These are phyloP conservation scores for Penicillium malachiteum DNA, from an alignment of 495 filamentous ascomycete species.

Conservation along the genomic window DNA sequence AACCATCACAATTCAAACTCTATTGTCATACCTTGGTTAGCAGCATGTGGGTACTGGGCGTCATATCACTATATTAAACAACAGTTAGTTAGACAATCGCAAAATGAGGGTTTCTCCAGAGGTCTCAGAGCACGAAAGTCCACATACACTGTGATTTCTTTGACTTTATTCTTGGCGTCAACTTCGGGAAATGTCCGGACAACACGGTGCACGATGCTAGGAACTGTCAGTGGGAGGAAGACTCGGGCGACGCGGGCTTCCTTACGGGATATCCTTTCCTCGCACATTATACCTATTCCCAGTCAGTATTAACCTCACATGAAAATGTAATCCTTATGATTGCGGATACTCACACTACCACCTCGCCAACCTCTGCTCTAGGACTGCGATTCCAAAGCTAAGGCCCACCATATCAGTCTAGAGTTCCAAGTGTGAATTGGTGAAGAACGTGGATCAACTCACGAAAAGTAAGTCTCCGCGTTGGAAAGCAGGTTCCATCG, in stretches of 20 bases:
- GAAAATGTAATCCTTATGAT: neutral
- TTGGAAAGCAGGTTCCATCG: conserved; percentile 97
- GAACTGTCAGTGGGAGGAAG: neutral
- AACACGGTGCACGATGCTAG: conserved; percentile 24
- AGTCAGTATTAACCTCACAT: neutral
- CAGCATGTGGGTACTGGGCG: conserved; percentile 45
- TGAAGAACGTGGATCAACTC: neutral
- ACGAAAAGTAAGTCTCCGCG: conserved; percentile 89
- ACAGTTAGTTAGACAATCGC: neutral
- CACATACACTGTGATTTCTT: conserved; percentile 37
- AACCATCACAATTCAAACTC: neutral
- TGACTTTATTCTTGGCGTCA: conserved; percentile 43
- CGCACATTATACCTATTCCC: conserved; percentile 60
- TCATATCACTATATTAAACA: conserved; percentile 20
- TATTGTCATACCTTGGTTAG: conserved; percentile 68
- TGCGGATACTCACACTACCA: conserved; percentile 60
- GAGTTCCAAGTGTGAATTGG: neutral
- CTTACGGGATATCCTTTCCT: conserved; percentile 24
- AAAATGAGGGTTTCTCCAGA: no score
- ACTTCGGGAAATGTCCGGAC: conserved; percentile 60
- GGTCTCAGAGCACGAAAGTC: neutral
- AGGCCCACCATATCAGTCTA: neutral
- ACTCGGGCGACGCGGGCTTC: neutral
- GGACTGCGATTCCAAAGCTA: conserved; percentile 76
- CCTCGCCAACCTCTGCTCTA: conserved; percentile 67